phyloP scores from a whole-genome alignment of 176 grass and related monocot species.

The Eremochloa ophiuroides region DNA sequence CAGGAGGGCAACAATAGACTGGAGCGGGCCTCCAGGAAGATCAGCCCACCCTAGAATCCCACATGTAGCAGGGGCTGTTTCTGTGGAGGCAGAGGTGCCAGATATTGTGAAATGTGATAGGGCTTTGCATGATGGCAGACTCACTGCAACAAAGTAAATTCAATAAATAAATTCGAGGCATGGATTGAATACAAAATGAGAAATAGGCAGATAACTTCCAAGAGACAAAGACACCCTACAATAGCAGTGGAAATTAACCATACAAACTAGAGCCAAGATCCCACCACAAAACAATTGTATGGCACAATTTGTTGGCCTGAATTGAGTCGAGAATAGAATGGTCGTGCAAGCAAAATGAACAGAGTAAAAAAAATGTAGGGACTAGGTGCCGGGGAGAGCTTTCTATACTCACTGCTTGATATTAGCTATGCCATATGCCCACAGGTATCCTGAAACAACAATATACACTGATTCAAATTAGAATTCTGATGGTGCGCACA shows the following conservation, averaged over 20 bases:
- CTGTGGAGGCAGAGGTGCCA: background rate
- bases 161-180: background rate
- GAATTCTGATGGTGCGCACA: background rate
- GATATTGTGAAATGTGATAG: background rate
- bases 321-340: background rate
- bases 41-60: constrained; percentile 27
- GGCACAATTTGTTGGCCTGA: background rate
- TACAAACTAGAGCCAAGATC: background rate
- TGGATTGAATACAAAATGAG: background rate
- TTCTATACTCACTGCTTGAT: background rate
- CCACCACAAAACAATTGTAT: background rate
- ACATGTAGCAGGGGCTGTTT: background rate
- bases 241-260: background rate
- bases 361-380: background rate
- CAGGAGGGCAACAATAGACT: constrained; percentile 23
- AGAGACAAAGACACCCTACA: background rate
- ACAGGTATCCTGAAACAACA: background rate
- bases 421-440: background rate
- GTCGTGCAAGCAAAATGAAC: background rate
- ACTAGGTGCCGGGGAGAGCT: background rate
- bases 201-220: background rate
- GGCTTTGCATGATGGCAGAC: constrained; percentile 6
- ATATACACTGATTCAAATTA: background rate
- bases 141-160: background rate
- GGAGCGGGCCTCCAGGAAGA: constrained; percentile 18